Evolutionary conservation across 2,329 filamentous ascomycete species (phyloP).

Genomic region (Fusarium avenaceum): DNA sequence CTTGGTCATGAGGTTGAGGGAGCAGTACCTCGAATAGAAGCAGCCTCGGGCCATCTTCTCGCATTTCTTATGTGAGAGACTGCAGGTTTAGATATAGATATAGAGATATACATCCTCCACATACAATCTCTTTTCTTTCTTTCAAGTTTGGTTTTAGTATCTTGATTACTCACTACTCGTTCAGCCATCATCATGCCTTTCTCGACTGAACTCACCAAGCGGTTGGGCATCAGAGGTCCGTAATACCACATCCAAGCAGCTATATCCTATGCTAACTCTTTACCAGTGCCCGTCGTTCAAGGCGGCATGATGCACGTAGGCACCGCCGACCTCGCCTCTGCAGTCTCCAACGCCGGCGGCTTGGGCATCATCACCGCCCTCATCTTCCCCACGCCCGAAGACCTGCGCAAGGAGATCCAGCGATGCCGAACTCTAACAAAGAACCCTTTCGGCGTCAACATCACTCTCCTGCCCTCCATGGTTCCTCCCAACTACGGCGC

Average conservation of each 20-base stretch:
- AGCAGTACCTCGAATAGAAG: not conserved
- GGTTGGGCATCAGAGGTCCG: constrained; percentile 67
- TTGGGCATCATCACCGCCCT: constrained; percentile 87
- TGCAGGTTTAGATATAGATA: constrained; percentile 5
- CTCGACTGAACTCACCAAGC: constrained; percentile 69
- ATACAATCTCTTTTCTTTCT: not conserved
- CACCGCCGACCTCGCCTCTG: constrained; percentile 81
- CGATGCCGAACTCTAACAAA: constrained; percentile 84
- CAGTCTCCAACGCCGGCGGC: constrained; percentile 85
- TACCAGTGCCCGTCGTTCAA: constrained; percentile 81
- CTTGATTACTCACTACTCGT: not conserved
- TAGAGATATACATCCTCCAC: not conserved
- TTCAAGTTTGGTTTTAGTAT: not conserved
- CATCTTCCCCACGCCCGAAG: constrained; percentile 92
- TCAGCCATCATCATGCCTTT: constrained; percentile 63
- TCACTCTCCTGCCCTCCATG: constrained; percentile 91
- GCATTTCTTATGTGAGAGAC: constrained; percentile 14
- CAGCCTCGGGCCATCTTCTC: constrained; percentile 27
- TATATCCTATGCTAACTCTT: constrained; percentile 7
- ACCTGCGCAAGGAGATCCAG: constrained; percentile 92
- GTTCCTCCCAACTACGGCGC: constrained; percentile 92
- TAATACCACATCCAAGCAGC: not conserved
- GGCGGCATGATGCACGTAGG: constrained; percentile 91
- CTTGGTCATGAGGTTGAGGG: not conserved
- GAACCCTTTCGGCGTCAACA: constrained; percentile 90